Conservation (phyloP, 2,329 filamentous ascomycete genomes). For the Thelonectria olida region DNA sequence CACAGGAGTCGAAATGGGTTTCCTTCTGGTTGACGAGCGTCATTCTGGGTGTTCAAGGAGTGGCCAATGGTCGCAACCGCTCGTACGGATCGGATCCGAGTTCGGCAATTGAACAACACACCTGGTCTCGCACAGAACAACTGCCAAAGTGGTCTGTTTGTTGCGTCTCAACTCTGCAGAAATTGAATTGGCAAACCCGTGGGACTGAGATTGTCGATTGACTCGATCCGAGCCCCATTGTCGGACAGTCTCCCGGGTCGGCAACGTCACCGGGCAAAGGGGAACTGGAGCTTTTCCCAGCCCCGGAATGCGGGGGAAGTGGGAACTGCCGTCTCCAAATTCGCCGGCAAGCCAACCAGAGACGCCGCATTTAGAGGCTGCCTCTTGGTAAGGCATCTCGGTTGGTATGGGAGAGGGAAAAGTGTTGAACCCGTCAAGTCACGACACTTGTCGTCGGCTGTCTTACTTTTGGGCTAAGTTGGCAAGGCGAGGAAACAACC, state of each 20-base stretch:
- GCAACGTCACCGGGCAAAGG: slow-evolving; percentile 25
- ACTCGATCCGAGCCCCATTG: slow-evolving; percentile 8
- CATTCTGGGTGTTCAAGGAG: neutral
- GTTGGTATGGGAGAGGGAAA: slow-evolving; percentile 1
- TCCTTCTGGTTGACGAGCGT: neutral
- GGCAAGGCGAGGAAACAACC: neutral
- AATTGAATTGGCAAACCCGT: slow-evolving; percentile 11
- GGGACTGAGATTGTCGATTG: slow-evolving; percentile 8
- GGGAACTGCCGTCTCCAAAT: slow-evolving; percentile 12
- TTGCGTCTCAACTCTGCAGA: neutral
- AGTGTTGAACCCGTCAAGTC: neutral
- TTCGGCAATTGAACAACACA: slow-evolving; percentile 4
- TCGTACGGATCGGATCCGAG: slow-evolving; percentile 4
- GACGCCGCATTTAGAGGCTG: slow-evolving; percentile 4
- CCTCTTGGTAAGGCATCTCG: neutral
- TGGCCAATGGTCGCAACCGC: neutral
- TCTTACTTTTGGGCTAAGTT: neutral
- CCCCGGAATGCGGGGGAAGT: slow-evolving; percentile 19
- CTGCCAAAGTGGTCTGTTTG: neutral
- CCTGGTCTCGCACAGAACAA: neutral
- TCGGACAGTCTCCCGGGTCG: slow-evolving; percentile 20
- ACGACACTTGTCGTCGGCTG: neutral
- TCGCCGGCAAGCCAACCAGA: slow-evolving; percentile 13
- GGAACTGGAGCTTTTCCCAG: slow-evolving; percentile 8
- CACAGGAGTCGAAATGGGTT: neutral